Percentiles rank a stretch among this genome's conserved stretches.
phyloP scores from a whole-genome alignment of 108 stramenopile species.

The Bacterosira constricta region DNA sequence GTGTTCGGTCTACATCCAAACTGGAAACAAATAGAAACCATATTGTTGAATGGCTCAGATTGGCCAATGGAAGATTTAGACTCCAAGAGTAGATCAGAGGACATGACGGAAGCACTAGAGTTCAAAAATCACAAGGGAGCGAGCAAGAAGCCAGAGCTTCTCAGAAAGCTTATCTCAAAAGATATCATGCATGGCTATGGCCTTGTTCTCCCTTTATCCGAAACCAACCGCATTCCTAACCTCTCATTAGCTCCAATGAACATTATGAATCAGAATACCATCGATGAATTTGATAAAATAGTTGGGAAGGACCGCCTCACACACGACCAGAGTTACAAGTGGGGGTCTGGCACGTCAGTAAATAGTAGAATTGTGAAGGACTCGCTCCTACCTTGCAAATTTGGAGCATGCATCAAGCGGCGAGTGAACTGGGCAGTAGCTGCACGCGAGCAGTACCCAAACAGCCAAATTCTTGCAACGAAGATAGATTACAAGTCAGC shows the following conservation, averaged over 20 bases:
- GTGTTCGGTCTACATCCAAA: not conserved
- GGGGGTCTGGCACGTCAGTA: not conserved
- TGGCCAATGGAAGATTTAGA: not conserved
- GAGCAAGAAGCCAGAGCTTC: not conserved
- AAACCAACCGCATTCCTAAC: not conserved
- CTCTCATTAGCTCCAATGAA: not conserved
- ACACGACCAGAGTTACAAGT: not conserved
- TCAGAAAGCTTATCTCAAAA: not conserved
- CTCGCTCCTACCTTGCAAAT: not conserved
- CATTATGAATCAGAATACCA: not conserved
- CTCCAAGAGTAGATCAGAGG: not conserved
- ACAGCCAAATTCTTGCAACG: not conserved
- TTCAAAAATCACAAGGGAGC: not conserved
- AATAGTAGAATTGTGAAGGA: not conserved
- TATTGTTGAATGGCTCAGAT: too few relatives aligned
- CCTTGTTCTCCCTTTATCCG: not conserved
- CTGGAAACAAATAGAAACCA: not conserved
- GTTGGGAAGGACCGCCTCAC: not conserved
- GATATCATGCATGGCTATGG: not conserved
- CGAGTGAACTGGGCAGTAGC: not conserved
- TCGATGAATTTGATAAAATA: not conserved
- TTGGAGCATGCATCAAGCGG: not conserved
- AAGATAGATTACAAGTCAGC: constrained; percentile 1
- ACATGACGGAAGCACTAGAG: not conserved
- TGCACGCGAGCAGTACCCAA: not conserved